Base-by-base conservation (phyloP, 1,284 basidiomycete species). In the Cryptococcus maquisensis region DNA sequence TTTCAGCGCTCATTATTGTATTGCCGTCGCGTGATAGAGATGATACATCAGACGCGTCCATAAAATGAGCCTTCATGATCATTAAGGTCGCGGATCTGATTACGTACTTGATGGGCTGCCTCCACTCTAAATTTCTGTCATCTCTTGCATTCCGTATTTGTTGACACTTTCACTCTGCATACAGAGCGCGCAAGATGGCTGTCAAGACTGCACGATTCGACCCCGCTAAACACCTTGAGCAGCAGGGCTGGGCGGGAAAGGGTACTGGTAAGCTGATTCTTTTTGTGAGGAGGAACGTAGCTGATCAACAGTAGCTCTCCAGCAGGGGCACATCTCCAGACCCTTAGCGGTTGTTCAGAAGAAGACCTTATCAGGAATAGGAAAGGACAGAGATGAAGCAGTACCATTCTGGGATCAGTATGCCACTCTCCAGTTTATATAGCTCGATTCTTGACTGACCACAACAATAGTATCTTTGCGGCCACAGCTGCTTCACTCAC, bases 331-430 rank as follows among this genome's bases (percentile, higher is more conserved):
- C 49, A 61, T 72, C 7, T 71, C 71, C 18, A 81, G 84, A 18
- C 92, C 91, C 2, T 77, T 96, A 45, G 80, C 85, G 2, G 83
- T 93, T 38, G 81, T 86, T 1, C 87, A 88, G 73, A 95, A 95
- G 80, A 88, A 86, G 78, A 88, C 81, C 4, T 79, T 94, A 20
- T 77, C 83, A 16, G 92, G 92, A 1, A 77, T 96, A 51, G 92
- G 92, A 52, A 91, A 90, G 72, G 90, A 95, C 73, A 81, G 91
- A 59, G 91, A 94, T 69, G 90, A 92, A 63, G 88, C 89, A 0
- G 91, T 93, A 69, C 89, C 90, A 46, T 96, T 95, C 82, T 96
- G 91, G 91, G 91, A 96, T 73, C 89, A 93, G 90, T 93, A 65
- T 73, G 86, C 82, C 37, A 40, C 4, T 20, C 16, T 16, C 23